Percentiles rank a stretch among this genome's conserved stretches.
phyloP scores from a whole-genome alignment of 129 eudicot genomes.

The Artemisia annua region DNA sequence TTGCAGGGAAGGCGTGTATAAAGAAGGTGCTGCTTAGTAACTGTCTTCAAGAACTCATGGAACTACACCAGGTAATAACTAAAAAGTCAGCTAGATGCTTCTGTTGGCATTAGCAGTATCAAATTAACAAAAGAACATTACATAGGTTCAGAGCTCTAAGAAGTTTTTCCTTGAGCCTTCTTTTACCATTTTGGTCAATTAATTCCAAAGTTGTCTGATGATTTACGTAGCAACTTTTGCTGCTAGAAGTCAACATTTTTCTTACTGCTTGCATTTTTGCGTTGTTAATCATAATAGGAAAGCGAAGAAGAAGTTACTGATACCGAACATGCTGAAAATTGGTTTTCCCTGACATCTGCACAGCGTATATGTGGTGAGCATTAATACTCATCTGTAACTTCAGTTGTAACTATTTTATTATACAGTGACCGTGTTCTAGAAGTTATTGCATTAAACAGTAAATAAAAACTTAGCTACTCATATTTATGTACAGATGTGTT shows the following conservation, averaged over 20 bases:
- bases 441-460: conserved; percentile 19
- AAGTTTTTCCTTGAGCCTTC: not conserved
- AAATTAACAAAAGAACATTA: too few species aligned
- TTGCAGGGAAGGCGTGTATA: conserved; percentile 96
- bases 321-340: conserved; percentile 97
- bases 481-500: conserved; percentile 74
- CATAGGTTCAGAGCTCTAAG: not conserved
- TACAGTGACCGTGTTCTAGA: not conserved
- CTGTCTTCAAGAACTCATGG: conserved; percentile 98
- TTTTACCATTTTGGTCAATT: not conserved
- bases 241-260: too few species aligned
- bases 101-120: too few species aligned
- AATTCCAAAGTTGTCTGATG: not conserved
- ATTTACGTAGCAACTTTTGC: not conserved
- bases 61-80: conserved; percentile 93
- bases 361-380: conserved; percentile 87
- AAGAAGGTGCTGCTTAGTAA: conserved; percentile 94
- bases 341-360: conserved; percentile 97
- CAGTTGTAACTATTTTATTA: conserved; percentile 5
- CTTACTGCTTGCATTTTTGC: conserved; percentile 6
- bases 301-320: conserved; percentile 99
- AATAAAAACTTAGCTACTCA: not conserved
- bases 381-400: not conserved
- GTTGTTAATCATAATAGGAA: conserved; percentile 54
- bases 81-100: conserved; percentile 5